Conservation (phyloP, 352 stramenopile genomes). For the Phytophthora ohioensis region DNA sequence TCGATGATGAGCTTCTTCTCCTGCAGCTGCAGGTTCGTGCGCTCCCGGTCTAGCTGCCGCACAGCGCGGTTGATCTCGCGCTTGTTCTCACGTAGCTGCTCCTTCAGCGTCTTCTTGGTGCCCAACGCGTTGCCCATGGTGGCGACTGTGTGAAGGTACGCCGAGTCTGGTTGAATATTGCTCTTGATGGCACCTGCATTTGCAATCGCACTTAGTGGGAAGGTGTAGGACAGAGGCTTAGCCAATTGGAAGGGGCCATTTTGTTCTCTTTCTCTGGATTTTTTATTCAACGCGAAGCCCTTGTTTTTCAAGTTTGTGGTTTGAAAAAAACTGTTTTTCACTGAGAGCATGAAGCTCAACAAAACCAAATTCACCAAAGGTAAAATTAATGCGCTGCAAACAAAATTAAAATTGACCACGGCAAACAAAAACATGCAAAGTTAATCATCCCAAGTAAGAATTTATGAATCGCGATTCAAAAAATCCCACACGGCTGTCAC, state of each 20-base stretch:
- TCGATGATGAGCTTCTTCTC: constrained; percentile 97
- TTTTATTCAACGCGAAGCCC: too few relatives aligned
- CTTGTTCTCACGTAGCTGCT: constrained; percentile 97
- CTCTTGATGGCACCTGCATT: background rate
- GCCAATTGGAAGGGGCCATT: too few relatives aligned
- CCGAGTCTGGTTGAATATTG: background rate
- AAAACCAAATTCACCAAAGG: too few relatives aligned
- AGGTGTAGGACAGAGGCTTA: background rate
- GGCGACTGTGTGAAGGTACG: background rate
- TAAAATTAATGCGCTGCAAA: too few relatives aligned
- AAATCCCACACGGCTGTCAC: background rate
- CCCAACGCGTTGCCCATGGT: constrained; percentile 79
- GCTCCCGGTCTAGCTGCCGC: constrained; percentile 97
- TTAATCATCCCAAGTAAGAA: too few relatives aligned
- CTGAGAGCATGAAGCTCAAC: too few relatives aligned
- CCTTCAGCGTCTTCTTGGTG: constrained; percentile 88
- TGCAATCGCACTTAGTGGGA: background rate
- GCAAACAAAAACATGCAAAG: too few relatives aligned
- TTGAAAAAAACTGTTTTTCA: too few relatives aligned
- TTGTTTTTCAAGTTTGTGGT: too few relatives aligned
- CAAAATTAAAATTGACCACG: too few relatives aligned
- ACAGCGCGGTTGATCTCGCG: constrained; percentile 97
- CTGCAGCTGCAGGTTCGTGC: constrained; percentile 91
- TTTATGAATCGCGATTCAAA: too few relatives aligned
- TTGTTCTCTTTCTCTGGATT: too few relatives aligned